A percentile compares a stretch with the other conserved stretches of the same genome.
These are phyloP conservation scores for Backusella australiensis DNA, from an alignment of 192 early-diverging fungal genomes.

Conservation along the genomic window DNA sequence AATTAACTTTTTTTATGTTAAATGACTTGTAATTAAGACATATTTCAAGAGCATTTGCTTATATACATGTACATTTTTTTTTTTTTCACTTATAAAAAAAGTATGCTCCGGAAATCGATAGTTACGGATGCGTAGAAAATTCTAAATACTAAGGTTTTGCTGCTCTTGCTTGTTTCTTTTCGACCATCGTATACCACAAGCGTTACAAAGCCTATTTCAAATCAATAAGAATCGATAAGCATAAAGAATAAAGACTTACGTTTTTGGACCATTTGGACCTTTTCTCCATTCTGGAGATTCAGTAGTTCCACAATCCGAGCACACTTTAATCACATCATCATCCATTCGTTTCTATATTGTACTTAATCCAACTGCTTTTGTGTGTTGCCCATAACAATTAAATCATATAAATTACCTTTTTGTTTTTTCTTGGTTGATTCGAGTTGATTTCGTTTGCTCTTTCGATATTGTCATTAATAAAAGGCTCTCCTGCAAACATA, in stretches of 20 bases:
- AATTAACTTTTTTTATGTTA: too few relatives aligned
- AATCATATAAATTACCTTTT: slow-evolving; percentile 14
- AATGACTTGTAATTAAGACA: too few relatives aligned
- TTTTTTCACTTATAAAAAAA: not conserved
- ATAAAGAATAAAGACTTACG: slow-evolving; percentile 26
- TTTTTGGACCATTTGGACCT: slow-evolving; percentile 56
- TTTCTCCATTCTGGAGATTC: slow-evolving; percentile 54
- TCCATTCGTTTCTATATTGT: slow-evolving; percentile 5
- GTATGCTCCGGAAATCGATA: not conserved
- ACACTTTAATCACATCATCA: slow-evolving; percentile 4
- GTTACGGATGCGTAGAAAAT: not conserved
- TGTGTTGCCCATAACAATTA: not conserved
- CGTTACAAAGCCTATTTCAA: slow-evolving; percentile 48
- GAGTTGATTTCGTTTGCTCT: not conserved
- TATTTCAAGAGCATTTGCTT: too few relatives aligned
- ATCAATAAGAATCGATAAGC: not conserved
- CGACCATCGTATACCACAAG: slow-evolving; percentile 49
- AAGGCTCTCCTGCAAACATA: not conserved
- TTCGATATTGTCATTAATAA: not conserved
- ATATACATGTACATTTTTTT: too few relatives aligned
- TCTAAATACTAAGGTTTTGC: not conserved
- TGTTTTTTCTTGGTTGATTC: slow-evolving; percentile 6
- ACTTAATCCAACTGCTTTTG: not conserved
- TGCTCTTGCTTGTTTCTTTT: slow-evolving; percentile 22
- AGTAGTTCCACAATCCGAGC: slow-evolving; percentile 45